A percentile compares a stretch with the other conserved stretches of the same genome.
Evolutionary conservation across 352 stramenopile species (phyloP).

Genomic region (Pythium diclinum): DNA sequence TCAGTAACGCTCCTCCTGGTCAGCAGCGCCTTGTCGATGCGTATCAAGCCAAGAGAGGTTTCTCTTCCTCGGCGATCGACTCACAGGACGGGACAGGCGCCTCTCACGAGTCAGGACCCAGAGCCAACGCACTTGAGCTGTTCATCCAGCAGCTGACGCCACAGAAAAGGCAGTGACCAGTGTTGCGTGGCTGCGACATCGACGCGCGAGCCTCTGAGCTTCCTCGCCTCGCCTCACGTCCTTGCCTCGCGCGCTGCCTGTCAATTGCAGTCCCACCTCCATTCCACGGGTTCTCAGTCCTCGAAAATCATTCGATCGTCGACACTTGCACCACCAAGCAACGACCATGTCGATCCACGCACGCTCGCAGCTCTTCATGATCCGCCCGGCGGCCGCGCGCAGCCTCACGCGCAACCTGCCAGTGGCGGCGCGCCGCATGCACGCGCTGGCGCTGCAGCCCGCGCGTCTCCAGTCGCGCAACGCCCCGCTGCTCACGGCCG

Average conservation of each 20-base stretch:
- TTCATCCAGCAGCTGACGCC: conserved; percentile 22
- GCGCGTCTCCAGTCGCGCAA: conserved; percentile 7
- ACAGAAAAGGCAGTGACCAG: conserved; percentile 18
- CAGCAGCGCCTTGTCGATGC: neutral
- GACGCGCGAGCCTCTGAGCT: conserved; percentile 2
- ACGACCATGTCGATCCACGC: conserved; percentile 38
- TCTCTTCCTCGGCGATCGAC: conserved; percentile 6
- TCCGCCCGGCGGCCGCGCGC: conserved; percentile 22
- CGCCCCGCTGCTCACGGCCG: conserved; percentile 30
- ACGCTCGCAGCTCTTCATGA: conserved; percentile 42
- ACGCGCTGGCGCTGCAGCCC: conserved; percentile 23
- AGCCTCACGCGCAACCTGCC: conserved; percentile 26
- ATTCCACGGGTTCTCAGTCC: neutral
- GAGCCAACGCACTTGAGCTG: conserved; percentile 2
- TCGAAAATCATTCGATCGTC: too few species aligned
- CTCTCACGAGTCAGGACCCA: conserved; percentile 12
- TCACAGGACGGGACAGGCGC: neutral
- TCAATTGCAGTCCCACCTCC: neutral
- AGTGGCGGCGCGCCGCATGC: conserved; percentile 19
- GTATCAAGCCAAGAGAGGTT: neutral
- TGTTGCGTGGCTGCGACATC: conserved; percentile 11
- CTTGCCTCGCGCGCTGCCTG: neutral
- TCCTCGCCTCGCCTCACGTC: neutral
- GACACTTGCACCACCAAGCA: neutral
- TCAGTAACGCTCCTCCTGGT: neutral